Base-by-base conservation (phyloP, 305 asterid genomes). In the Ilex paraguariensis region DNA sequence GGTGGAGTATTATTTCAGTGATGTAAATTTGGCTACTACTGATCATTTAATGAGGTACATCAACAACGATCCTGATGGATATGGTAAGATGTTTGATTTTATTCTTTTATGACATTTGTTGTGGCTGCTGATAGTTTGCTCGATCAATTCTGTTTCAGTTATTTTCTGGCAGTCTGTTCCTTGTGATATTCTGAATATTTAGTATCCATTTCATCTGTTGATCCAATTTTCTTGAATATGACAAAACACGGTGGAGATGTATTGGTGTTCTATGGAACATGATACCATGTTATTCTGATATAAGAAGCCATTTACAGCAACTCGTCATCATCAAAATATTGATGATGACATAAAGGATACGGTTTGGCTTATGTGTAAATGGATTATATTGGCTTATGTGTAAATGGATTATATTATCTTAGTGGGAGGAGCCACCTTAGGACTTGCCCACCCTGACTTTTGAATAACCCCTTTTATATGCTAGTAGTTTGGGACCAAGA, bases 1-100 rank as follows among this genome's bases (percentile, higher is more conserved):
- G 97, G 96, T 90, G 69, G 97, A 90, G 71, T 90, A 79, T 75
- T 90, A 87, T 76, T 90, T 90, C 81, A 87, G 97, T 72, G 97
- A 90, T 69, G 73, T 87, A 64, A 90, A 90, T 78, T 81, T 90
- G 75, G 97, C 97, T 31, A 87, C 96, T 36, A 90, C 97, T 59
- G 96, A 85, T 72, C 92, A 85, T 77, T 71, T 87, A 62, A 82
- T 79, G 73, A 74, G 79, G 77, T 68, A 75, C 61, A 90, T 90
- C 96, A 58, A 66, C 69, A 85, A 84, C 76, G 96, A 90, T 76
- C 95, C 88, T 52, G 91, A 87, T 62, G 97, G 95, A 76, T 87
- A 79, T 75, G 95, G 97, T 87, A 73, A 68, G 74, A 57, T 61
- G 46, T 66, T 53, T n/a, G 28, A 11, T 6, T 58, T 67, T 13